Conservation (phyloP, 257 asterid genomes). For the Oldenlandia corymbosa region DNA sequence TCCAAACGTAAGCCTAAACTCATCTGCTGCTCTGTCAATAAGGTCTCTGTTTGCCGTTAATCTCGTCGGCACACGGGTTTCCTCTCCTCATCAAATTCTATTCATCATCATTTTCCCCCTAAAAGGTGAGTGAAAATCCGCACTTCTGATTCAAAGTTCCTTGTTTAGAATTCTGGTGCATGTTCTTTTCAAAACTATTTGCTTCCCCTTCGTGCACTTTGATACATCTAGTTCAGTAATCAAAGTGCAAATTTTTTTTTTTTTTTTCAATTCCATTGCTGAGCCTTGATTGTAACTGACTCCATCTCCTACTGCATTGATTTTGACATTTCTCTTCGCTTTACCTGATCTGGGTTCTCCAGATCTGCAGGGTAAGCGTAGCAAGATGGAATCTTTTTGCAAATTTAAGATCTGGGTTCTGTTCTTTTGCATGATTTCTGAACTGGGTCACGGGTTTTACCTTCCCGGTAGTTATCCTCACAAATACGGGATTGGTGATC, state of each 20-base stretch:
- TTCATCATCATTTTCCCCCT: background rate
- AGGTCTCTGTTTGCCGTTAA: background rate
- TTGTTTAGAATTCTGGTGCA: background rate
- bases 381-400: constrained; percentile 50
- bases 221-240: constrained; percentile 21
- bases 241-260: constrained; percentile 1
- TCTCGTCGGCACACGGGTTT: background rate
- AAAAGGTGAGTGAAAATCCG: constrained; percentile 23
- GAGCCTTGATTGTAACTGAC: constrained; percentile 25
- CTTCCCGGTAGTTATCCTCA: constrained; percentile 92
- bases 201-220: constrained; percentile 9
- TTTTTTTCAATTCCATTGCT: constrained; percentile 2
- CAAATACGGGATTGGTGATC: constrained; percentile 64
- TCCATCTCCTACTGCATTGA: constrained; percentile 16
- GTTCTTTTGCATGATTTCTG: constrained; percentile 33
- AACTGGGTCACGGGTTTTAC: constrained; percentile 66
- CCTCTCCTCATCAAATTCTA: background rate
- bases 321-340: constrained; percentile 14
- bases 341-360: constrained; percentile 48
- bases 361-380: constrained; percentile 41
- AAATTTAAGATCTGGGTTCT: constrained; percentile 56
- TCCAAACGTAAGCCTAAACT: background rate
- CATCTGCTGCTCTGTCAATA: constrained; percentile 11
- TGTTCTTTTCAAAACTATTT: background rate
- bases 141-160: background rate